A percentile compares a stretch with the other conserved stretches of the same genome.
Conservation (phyloP, 169 alveolate species). For the Pseudocohnilembus persalinus region DNA sequence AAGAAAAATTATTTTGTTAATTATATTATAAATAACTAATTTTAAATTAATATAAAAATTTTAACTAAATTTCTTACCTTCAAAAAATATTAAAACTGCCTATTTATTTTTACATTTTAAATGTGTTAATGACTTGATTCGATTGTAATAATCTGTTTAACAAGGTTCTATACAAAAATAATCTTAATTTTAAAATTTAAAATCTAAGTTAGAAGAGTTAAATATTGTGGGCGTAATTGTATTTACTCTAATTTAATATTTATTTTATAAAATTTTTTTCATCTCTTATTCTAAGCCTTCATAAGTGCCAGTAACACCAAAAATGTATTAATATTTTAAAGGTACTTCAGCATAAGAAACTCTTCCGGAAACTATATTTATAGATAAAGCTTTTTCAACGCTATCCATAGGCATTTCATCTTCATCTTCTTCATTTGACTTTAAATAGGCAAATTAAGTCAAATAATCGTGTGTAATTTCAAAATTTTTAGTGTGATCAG, state of each 20-base stretch:
- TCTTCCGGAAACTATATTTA: background rate
- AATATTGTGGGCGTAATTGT: background rate
- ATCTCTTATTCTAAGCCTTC: background rate
- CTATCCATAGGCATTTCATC: background rate
- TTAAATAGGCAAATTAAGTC: background rate
- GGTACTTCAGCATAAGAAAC: conserved; percentile 2
- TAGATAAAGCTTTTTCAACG: background rate
- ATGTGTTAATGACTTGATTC: too few species aligned
- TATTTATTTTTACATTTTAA: too few species aligned
- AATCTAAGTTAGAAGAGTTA: background rate
- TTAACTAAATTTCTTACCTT: background rate
- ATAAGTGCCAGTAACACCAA: conserved; percentile 6
- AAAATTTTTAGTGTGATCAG: background rate
- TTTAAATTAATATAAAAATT: background rate
- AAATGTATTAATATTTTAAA: background rate
- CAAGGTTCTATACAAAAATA: background rate
- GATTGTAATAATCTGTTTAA: too few species aligned
- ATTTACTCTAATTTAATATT: background rate
- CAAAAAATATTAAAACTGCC: too few species aligned
- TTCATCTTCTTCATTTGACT: background rate
- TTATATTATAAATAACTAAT: background rate
- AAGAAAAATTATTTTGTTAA: background rate
- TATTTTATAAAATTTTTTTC: background rate
- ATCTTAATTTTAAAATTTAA: background rate
- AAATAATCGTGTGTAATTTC: background rate